Base-by-base conservation (phyloP, 352 stramenopile species). In the Blastocystis sp. region DNA sequence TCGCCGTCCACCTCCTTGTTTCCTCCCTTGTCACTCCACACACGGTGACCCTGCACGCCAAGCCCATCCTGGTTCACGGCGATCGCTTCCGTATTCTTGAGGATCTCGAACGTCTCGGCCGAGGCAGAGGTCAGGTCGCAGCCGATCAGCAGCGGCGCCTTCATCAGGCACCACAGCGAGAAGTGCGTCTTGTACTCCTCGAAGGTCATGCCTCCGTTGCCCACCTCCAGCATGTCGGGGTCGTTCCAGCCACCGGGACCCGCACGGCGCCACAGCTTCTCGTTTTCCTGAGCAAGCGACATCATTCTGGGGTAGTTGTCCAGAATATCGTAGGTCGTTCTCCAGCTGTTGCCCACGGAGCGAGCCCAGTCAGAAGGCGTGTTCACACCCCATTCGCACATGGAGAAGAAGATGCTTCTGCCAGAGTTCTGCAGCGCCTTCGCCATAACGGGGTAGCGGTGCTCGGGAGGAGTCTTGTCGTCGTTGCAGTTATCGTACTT, bases 181-280 rank as follows among this genome's bases (percentile, higher is more conserved):
- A 94, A 92, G 70, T 94, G 91, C n/a, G 80, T 66, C 48, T 78
- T 52, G 76, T 92, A 89, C 89, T 94, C 90, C 14, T 82, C 88
- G 23, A 79, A 14, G 38, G 82, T 90, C 62, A 93, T 77, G 23
- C 88, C 80, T 17, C 89, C 90, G 88, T 92, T 92, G 17, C 91
- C 91, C 9, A 94, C 90, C 79, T 92, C 87, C 34, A 94, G 70
- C 90, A 93, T 93, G 87, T 93, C 92, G 11, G 91, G 90, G 89
- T 93, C 92, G 65, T 93, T 93, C 86, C 86, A 93, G 14, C 79
- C 88, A 28, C 91, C 91, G 28, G 91, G 91, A 53, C 90, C 90
- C 21, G 90, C 90, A 45, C 88, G 90, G 34, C 62, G 34, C 70
- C 86, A 88, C 78, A 91, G 89, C 23, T 88, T 79, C 74, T 91